Conservation (phyloP, 1,139 yeast genomes). For the Debaryomycetaceae sp. region DNA sequence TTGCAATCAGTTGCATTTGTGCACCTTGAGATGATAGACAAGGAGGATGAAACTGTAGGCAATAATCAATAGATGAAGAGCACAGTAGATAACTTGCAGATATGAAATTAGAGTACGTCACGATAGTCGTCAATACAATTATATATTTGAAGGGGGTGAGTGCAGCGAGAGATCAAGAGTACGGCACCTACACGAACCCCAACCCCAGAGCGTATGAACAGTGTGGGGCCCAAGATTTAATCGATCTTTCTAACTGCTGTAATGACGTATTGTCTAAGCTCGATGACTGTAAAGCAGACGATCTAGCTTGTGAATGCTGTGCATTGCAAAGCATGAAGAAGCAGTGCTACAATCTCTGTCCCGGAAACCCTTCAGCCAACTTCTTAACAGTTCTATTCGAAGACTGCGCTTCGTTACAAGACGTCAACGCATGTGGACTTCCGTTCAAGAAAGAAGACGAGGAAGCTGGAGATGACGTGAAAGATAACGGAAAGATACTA, state of each 20-base stretch:
- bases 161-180: constrained; percentile 11
- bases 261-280: constrained; percentile 42
- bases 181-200: constrained; percentile 47
- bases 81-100: background rate
- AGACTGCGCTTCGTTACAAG: constrained; percentile 38
- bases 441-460: constrained; percentile 44
- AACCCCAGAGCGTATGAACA: constrained; percentile 37
- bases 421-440: constrained; percentile 48
- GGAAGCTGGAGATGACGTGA: background rate
- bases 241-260: constrained; percentile 41
- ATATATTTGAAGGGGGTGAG: background rate
- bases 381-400: constrained; percentile 42
- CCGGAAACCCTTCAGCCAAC: constrained; percentile 46
- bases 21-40: background rate
- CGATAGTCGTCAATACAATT: background rate
- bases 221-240: constrained; percentile 42
- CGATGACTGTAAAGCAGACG: constrained; percentile 50
- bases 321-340: constrained; percentile 46
- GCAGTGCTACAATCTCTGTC: constrained; percentile 47
- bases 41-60: background rate
- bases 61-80: no score
- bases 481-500: background rate
- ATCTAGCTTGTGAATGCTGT: constrained; percentile 55
- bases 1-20: background rate
- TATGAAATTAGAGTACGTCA: background rate